These are phyloP conservation scores for Oehlia diaphana DNA, from an alignment of 192 early-diverging fungal genomes.

Conservation along the genomic window DNA sequence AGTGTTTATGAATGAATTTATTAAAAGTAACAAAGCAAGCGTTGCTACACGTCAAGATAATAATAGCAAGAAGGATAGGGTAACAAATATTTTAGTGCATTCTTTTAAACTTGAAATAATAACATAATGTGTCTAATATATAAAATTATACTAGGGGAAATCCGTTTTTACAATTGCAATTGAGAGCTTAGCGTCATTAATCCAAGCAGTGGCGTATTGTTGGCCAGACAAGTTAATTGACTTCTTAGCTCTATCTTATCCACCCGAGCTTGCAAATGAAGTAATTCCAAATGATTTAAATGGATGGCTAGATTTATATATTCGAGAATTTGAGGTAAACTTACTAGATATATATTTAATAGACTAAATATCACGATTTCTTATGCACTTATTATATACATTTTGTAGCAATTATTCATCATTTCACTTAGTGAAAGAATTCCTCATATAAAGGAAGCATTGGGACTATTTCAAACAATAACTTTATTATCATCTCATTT, in stretches of 20 bases:
- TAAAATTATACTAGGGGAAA: not conserved
- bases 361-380: too few species aligned
- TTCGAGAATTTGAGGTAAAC: conserved; percentile 33
- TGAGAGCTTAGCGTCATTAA: conserved; percentile 14
- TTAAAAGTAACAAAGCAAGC: conserved; percentile 23
- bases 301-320: conserved; percentile 26
- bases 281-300: conserved; percentile 19
- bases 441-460: conserved; percentile 49
- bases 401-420: conserved; percentile 32
- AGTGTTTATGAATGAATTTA: conserved; percentile 35
- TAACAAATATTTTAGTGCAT: not conserved
- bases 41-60: not conserved
- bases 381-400: not conserved
- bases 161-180: conserved; percentile 31
- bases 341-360: not conserved
- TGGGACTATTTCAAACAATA: conserved; percentile 40
- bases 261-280: not conserved
- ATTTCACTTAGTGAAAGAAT: conserved; percentile 41
- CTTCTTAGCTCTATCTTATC: conserved; percentile 20
- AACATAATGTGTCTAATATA: not conserved
- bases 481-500: conserved; percentile 40
- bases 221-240: conserved; percentile 37
- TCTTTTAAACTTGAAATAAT: not conserved
- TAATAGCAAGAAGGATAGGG: conserved; percentile 29
- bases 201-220: conserved; percentile 17